Conservation (phyloP, 352 stramenopile genomes). For the Phytophthora palmivora region DNA sequence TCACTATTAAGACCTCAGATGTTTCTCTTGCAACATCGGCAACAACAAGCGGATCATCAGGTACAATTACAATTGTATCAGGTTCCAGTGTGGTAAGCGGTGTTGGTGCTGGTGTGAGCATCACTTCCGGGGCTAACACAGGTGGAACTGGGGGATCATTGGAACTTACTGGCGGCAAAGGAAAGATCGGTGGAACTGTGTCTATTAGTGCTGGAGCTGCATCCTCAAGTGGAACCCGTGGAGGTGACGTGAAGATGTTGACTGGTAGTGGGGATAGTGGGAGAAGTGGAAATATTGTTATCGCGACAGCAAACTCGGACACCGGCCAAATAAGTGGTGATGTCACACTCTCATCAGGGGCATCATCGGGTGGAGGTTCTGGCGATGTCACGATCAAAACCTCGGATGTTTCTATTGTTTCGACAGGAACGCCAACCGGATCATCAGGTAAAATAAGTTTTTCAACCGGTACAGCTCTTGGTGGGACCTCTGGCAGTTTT, state of each 20-base stretch:
- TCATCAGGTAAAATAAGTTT: slow-evolving; percentile 36
- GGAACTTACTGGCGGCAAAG: slow-evolving; percentile 19
- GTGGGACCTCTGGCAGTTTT: slow-evolving; percentile 44
- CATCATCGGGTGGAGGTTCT: no score
- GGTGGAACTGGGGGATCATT: slow-evolving; percentile 17
- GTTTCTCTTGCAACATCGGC: neutral
- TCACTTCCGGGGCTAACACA: slow-evolving; percentile 18
- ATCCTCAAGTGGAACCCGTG: slow-evolving; percentile 4
- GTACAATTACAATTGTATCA: slow-evolving; percentile 20
- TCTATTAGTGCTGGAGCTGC: slow-evolving; percentile 22
- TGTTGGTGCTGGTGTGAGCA: slow-evolving; percentile 8
- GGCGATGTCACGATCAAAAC: slow-evolving; percentile 31
- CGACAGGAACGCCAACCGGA: slow-evolving; percentile 9
- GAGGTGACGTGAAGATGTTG: slow-evolving; percentile 25
- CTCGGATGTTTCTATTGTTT: slow-evolving; percentile 5
- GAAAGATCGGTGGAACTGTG: slow-evolving; percentile 20
- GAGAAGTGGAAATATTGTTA: slow-evolving; percentile 35
- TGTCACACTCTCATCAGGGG: slow-evolving; percentile 34
- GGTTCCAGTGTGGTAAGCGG: slow-evolving; percentile 7
- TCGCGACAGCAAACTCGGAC: slow-evolving; percentile 30
- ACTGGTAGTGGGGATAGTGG: slow-evolving; percentile 15
- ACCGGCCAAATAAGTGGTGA: slow-evolving; percentile 25
- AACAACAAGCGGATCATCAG: slow-evolving; percentile 21
- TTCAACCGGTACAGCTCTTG: slow-evolving; percentile 37
- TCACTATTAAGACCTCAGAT: slow-evolving; percentile 25